Evolutionary conservation across 495 filamentous ascomycete species (phyloP).

Genomic region (Chaetomidium leptoderma): DNA sequence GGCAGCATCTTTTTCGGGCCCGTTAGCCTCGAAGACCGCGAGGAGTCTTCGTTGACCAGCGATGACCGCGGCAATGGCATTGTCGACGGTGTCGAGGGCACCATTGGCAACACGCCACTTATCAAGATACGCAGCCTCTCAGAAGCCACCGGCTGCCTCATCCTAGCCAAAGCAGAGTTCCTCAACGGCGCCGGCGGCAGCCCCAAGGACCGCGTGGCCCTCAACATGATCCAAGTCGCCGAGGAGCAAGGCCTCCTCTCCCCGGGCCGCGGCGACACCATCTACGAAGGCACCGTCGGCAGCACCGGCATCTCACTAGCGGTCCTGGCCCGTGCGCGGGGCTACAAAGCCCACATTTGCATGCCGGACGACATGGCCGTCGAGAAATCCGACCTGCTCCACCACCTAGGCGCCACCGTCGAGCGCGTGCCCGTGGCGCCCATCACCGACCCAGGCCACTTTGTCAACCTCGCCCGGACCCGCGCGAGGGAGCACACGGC

Average conservation of each 20-base stretch:
- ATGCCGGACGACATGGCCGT: conserved; percentile 89
- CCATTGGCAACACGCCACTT: conserved; percentile 91
- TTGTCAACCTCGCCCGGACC: conserved; percentile 85
- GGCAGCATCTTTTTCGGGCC: conserved; percentile 40
- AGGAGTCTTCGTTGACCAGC: conserved; percentile 17
- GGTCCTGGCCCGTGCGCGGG: conserved; percentile 77
- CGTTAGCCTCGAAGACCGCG: conserved; percentile 53
- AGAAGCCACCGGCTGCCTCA: conserved; percentile 86
- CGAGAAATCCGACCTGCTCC: conserved; percentile 85
- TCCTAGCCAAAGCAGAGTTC: conserved; percentile 94
- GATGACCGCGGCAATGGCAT: conserved; percentile 29
- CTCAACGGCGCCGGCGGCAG: conserved; percentile 93
- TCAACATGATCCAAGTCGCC: conserved; percentile 81
- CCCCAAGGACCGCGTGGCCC: conserved; percentile 90
- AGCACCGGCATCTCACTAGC: conserved; percentile 93
- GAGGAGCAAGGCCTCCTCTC: conserved; percentile 72
- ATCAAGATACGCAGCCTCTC: conserved; percentile 83
- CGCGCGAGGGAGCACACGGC: conserved; percentile 66
- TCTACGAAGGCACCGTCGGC: conserved; percentile 97
- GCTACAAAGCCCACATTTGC: conserved; percentile 91
- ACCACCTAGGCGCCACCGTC: conserved; percentile 84
- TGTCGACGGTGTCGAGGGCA: conserved; percentile 77
- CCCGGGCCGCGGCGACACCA: conserved; percentile 79
- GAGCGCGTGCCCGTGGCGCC: conserved; percentile 86
- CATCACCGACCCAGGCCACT: conserved; percentile 85